These are phyloP conservation scores for Fomitopsis pulvina DNA, from an alignment of 768 basidiomycete species.

Conservation along the genomic window DNA sequence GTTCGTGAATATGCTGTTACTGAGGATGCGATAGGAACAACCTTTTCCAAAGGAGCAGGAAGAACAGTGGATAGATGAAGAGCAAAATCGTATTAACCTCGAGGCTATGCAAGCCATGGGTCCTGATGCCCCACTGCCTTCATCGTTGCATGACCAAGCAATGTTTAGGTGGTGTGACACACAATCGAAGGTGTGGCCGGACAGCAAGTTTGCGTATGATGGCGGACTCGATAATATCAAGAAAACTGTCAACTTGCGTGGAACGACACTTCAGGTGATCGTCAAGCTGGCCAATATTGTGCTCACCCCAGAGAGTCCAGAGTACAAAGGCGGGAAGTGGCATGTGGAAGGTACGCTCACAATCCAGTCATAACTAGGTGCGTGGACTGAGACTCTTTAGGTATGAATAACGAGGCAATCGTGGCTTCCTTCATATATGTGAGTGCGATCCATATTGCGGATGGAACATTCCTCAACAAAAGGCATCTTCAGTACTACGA, in stretches of 20 bases:
- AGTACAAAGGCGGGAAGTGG: constrained; percentile 27
- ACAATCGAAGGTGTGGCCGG: neutral
- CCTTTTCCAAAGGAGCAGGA: neutral
- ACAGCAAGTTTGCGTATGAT: neutral
- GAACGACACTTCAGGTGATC: constrained; percentile 26
- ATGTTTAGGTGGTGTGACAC: neutral
- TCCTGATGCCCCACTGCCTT: too few species aligned
- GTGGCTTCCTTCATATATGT: constrained; percentile 12
- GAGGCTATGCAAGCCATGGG: neutral
- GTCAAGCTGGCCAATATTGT: constrained; percentile 35
- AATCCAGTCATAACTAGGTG: constrained; percentile 9
- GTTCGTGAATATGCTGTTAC: neutral
- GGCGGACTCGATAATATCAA: neutral
- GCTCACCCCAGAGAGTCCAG: constrained; percentile 23
- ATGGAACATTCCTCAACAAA: constrained; percentile 11
- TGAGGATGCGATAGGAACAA: neutral
- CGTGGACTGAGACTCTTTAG: constrained; percentile 9
- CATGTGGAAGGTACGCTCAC: constrained; percentile 20
- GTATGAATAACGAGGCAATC: constrained; percentile 12
- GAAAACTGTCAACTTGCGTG: constrained; percentile 3
- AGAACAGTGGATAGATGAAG: too few species aligned
- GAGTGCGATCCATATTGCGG: neutral
- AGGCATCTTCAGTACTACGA: constrained; percentile 18
- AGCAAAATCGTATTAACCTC: too few species aligned
- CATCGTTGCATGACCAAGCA: neutral